phyloP scores from a whole-genome alignment of 1,284 basidiomycete genomes.

The Mycena citricolor region DNA sequence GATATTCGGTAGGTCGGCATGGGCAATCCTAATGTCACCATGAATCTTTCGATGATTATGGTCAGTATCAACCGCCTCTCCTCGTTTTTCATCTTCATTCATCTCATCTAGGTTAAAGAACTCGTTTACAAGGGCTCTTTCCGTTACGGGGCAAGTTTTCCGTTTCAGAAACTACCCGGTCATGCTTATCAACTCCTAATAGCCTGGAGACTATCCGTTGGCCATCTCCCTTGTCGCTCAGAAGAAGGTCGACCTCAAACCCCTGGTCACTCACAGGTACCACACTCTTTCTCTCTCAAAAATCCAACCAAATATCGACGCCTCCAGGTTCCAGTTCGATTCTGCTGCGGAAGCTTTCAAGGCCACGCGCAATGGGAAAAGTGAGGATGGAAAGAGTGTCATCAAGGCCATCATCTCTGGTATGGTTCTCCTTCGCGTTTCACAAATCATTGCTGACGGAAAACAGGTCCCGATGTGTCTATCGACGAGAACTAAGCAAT shows the following conservation, averaged over 20 bases:
- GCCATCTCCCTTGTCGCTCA: constrained; percentile 80
- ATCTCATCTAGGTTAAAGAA: constrained; percentile 68
- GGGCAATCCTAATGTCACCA: constrained; percentile 61
- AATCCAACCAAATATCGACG: constrained; percentile 11
- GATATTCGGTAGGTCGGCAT: constrained; percentile 72
- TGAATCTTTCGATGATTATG: constrained; percentile 52
- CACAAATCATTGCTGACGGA: too few species aligned
- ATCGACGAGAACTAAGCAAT: constrained; percentile 33
- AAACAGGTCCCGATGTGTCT: constrained; percentile 62
- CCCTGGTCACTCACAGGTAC: constrained; percentile 85
- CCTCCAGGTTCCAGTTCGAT: constrained; percentile 66
- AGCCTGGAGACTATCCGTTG: constrained; percentile 84
- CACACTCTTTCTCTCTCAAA: neutral
- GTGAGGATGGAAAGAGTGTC: constrained; percentile 70
- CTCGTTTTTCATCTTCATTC: neutral
- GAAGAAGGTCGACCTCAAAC: constrained; percentile 84
- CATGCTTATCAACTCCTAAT: constrained; percentile 9
- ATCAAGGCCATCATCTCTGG: constrained; percentile 80
- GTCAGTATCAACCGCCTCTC: neutral
- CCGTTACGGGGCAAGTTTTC: constrained; percentile 71
- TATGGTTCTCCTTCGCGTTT: too few species aligned
- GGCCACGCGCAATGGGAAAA: constrained; percentile 76
- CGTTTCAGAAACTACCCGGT: constrained; percentile 2
- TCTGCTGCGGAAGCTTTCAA: constrained; percentile 81
- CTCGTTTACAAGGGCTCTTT: constrained; percentile 83